Conservation (phyloP, 2,329 filamentous ascomycete species). For the Corynespora cassiicola region DNA sequence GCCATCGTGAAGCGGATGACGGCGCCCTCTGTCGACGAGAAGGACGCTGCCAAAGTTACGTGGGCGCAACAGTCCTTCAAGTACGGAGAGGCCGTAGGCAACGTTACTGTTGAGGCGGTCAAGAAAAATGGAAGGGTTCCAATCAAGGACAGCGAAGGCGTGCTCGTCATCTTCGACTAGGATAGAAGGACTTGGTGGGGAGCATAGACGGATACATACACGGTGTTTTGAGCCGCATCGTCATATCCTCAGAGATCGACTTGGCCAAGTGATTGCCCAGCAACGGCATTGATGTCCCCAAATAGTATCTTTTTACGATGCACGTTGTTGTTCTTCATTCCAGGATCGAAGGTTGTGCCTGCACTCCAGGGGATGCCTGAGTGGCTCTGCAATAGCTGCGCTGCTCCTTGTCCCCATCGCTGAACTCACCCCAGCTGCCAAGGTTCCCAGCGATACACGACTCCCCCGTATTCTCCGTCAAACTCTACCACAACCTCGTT, state of each 20-base stretch:
- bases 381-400: slow-evolving; percentile 8
- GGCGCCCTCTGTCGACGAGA: too few relatives aligned
- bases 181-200: slow-evolving; percentile 6
- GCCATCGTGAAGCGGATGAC: too few relatives aligned
- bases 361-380: slow-evolving; percentile 7
- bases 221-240: slow-evolving; percentile 7
- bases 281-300: slow-evolving; percentile 8
- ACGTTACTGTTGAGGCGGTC: slow-evolving; percentile 9
- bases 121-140: background rate
- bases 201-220: slow-evolving; percentile 9
- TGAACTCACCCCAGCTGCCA: too few relatives aligned
- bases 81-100: slow-evolving; percentile 7
- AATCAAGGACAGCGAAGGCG: slow-evolving; percentile 12
- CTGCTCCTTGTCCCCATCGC: too few relatives aligned
- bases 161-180: slow-evolving; percentile 12
- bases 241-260: too few relatives aligned
- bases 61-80: slow-evolving; percentile 16
- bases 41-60: slow-evolving; percentile 2
- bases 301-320: too few relatives aligned
- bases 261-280: too few relatives aligned
- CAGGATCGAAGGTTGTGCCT: too few relatives aligned
- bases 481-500: too few relatives aligned
- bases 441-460: too few relatives aligned
- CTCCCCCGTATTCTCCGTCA: too few relatives aligned
- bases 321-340: too few relatives aligned